Evolutionary conservation across 225 moss, liverwort and hornwort species (phyloP).

Genomic region (Takakia lepidozioides): DNA sequence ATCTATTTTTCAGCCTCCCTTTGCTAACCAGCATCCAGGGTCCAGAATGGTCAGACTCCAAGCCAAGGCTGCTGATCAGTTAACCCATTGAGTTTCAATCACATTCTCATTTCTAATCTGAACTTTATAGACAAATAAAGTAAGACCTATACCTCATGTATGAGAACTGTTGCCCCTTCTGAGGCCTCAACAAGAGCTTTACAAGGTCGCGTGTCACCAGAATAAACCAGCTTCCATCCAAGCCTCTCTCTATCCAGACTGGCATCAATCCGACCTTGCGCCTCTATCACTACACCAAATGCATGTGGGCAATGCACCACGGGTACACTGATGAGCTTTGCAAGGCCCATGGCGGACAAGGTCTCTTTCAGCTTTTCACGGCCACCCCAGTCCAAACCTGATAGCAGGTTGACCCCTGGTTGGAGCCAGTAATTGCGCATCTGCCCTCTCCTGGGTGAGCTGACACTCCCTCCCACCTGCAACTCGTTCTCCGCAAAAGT

Average conservation of each 20-base stretch:
- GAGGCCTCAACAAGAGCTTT: constrained; percentile 85
- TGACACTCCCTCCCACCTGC: not conserved
- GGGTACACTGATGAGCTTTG: constrained; percentile 67
- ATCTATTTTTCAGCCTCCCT: too few species aligned
- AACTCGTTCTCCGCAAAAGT: constrained; percentile 1
- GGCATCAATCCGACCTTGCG: constrained; percentile 24
- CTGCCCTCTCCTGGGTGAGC: constrained; percentile 33
- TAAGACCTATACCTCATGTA: constrained; percentile 65
- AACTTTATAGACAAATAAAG: too few species aligned
- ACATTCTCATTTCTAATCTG: too few species aligned
- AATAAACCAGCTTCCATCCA: constrained; percentile 98
- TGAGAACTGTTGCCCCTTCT: constrained; percentile 81
- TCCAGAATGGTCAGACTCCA: too few species aligned
- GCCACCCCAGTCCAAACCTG: constrained; percentile 77
- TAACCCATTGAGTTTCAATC: too few species aligned
- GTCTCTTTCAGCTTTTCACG: constrained; percentile 51
- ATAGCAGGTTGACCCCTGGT: constrained; percentile 65
- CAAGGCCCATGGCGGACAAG: constrained; percentile 55
- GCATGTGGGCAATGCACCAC: constrained; percentile 95
- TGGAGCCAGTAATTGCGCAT: constrained; percentile 86
- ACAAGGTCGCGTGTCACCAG: constrained; percentile 95
- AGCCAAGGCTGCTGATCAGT: too few species aligned
- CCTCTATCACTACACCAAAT: constrained; percentile 77
- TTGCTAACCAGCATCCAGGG: too few species aligned
- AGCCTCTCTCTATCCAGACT: constrained; percentile 22